A percentile compares a stretch with the other conserved stretches of the same genome.
Evolutionary conservation across 2,329 filamentous ascomycete species (phyloP).

Genomic region (Ilyonectria robusta): DNA sequence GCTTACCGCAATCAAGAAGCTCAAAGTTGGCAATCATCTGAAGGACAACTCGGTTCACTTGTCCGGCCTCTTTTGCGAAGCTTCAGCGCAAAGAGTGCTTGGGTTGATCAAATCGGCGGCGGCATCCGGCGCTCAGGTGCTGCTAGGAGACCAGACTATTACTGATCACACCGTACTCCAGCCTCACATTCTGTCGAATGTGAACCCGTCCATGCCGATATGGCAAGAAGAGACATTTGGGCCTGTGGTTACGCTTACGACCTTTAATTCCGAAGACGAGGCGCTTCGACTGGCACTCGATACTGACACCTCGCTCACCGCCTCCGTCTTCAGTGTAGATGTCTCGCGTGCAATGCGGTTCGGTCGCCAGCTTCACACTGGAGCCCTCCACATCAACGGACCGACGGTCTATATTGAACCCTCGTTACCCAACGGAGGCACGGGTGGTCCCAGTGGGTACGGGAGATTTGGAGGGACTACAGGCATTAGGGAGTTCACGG

Average conservation of each 20-base stretch:
- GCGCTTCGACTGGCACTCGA: conserved; percentile 82
- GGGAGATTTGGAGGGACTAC: too few species aligned
- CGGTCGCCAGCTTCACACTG: conserved; percentile 73
- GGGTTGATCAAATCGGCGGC: too few species aligned
- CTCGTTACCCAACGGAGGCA: conserved; percentile 73
- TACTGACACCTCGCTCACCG: conserved; percentile 81
- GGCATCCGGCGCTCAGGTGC: too few species aligned
- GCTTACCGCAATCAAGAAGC: too few species aligned
- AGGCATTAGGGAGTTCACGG: too few species aligned
- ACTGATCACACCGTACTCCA: too few species aligned
- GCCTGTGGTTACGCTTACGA: conserved; percentile 76
- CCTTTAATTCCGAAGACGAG: conserved; percentile 76
- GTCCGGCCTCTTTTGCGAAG: too few species aligned
- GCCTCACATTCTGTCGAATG: conserved; percentile 76
- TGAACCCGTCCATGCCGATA: conserved; percentile 75
- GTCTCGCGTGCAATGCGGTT: conserved; percentile 70
- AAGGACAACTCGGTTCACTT: too few species aligned
- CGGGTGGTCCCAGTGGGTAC: conserved; percentile 73
- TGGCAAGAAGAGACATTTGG: conserved; percentile 83
- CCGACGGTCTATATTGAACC: conserved; percentile 76
- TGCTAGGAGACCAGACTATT: too few species aligned
- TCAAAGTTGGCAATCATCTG: too few species aligned
- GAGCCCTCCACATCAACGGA: conserved; percentile 75
- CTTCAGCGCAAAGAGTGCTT: too few species aligned
- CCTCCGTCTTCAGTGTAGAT: conserved; percentile 80